Evolutionary conservation across 257 asterid genomes (phyloP).

Genomic region (Lantana camara): DNA sequence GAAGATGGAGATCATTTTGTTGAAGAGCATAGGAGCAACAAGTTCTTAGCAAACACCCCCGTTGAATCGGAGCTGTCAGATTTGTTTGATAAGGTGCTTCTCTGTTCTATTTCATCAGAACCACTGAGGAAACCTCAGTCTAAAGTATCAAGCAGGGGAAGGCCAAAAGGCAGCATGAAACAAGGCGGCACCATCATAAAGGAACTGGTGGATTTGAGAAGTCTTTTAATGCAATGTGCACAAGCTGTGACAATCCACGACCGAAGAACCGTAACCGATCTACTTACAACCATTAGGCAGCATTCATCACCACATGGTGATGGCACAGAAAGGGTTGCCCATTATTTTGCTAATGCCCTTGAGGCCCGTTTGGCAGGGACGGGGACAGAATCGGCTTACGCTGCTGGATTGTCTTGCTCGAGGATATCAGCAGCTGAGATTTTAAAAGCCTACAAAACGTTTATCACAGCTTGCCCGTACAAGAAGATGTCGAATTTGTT

Average conservation of each 20-base stretch:
- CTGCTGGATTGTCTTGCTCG: slow-evolving; percentile 1
- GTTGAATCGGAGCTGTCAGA: slow-evolving; percentile 40
- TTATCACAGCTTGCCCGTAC: slow-evolving; percentile 48
- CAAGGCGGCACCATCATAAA: background rate
- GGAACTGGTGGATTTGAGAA: slow-evolving; percentile 46
- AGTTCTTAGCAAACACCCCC: slow-evolving; percentile 32
- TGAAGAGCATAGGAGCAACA: slow-evolving; percentile 35
- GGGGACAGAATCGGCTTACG: slow-evolving; percentile 25
- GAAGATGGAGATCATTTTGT: slow-evolving; percentile 26
- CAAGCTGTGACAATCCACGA: slow-evolving; percentile 49
- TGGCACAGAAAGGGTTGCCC: slow-evolving; percentile 47
- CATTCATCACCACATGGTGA: slow-evolving; percentile 56
- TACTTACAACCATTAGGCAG: slow-evolving; percentile 35
- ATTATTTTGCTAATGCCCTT: slow-evolving; percentile 50
- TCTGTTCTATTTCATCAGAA: slow-evolving; percentile 22
- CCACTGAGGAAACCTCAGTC: slow-evolving; percentile 8
- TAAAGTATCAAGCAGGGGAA: slow-evolving; percentile 32
- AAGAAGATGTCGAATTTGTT: slow-evolving; percentile 41
- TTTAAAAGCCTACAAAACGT: slow-evolving; percentile 46
- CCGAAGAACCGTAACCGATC: slow-evolving; percentile 25
- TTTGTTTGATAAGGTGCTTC: slow-evolving; percentile 50
- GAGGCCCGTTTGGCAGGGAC: slow-evolving; percentile 56
- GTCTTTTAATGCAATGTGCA: slow-evolving; percentile 49
- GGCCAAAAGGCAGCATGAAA: slow-evolving; percentile 34
- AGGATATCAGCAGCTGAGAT: slow-evolving; percentile 46